These are phyloP conservation scores for Pichia sp. DNA, from an alignment of 1,139 yeast species.

Conservation along the genomic window DNA sequence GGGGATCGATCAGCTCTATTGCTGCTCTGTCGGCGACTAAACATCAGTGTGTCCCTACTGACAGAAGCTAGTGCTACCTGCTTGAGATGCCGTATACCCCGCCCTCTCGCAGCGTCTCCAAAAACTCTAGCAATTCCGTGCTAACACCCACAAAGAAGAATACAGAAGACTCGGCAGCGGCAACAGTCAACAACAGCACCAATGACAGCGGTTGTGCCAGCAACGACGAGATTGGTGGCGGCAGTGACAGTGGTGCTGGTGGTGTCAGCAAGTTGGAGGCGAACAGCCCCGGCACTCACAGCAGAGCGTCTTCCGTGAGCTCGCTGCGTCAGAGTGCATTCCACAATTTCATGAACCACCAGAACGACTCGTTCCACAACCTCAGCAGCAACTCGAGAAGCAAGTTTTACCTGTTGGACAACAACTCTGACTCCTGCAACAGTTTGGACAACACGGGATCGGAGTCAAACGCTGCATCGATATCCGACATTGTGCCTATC, in stretches of 20 bases:
- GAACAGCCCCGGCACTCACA: background rate
- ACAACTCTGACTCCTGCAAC: conserved; percentile 11
- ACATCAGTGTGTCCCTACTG: background rate
- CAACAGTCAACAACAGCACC: background rate
- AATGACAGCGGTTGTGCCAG: background rate
- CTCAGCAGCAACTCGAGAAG: conserved; percentile 1
- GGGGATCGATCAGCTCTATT: background rate
- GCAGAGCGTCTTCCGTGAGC: background rate
- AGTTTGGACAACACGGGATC: background rate
- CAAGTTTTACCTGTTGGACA: conserved; percentile 16
- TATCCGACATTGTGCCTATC: background rate
- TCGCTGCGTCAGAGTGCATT: conserved; percentile 20
- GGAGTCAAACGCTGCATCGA: background rate
- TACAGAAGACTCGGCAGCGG: background rate
- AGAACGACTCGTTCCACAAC: conserved; percentile 16
- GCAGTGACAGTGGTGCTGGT: background rate
- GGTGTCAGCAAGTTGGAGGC: background rate
- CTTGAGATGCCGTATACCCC: background rate
- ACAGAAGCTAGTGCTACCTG: background rate
- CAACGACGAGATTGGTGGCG: background rate
- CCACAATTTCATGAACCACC: conserved; percentile 18
- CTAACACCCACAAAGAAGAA: background rate
- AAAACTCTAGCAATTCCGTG: background rate
- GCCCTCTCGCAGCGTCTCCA: conserved; percentile 6
- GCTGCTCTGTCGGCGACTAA: background rate